These are phyloP conservation scores for Litsea cubeba DNA, from an alignment of 164 flowering plant genomes.

Conservation along the genomic window DNA sequence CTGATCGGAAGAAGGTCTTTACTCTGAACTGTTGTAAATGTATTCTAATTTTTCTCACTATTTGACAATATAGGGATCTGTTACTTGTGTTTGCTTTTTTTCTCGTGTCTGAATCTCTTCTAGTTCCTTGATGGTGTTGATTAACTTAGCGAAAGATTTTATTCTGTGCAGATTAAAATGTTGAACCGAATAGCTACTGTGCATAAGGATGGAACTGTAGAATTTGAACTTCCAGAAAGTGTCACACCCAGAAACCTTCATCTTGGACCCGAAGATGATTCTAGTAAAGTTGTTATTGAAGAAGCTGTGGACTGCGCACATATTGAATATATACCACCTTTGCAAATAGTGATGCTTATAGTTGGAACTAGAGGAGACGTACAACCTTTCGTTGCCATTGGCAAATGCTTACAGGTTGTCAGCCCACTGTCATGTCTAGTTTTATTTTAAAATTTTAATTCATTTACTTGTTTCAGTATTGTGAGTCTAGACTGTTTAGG, in stretches of 20 bases:
- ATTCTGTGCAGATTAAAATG: conserved; percentile 68
- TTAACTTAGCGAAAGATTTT: background rate
- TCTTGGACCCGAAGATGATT: conserved; percentile 32
- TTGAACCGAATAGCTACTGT: conserved; percentile 95
- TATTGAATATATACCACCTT: conserved; percentile 65
- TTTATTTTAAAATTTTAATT: no score
- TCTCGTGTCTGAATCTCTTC: background rate
- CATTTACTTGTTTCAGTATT: no score
- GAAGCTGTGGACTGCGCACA: conserved; percentile 55
- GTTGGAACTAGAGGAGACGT: conserved; percentile 99
- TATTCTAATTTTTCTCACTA: background rate
- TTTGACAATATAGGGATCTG: background rate
- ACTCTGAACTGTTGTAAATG: background rate
- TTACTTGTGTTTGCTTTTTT: background rate
- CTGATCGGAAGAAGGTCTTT: conserved; percentile 65
- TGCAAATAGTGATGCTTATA: conserved; percentile 90
- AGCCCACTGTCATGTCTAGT: background rate
- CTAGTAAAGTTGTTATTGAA: conserved; percentile 42
- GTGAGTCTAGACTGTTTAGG: background rate
- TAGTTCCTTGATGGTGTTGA: background rate
- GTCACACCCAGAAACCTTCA: conserved; percentile 41
- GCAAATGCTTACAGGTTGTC: conserved; percentile 82
- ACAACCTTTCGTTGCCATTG: conserved; percentile 94
- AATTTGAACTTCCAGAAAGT: conserved; percentile 71
- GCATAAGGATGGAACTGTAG: conserved; percentile 92